A percentile compares a stretch with the other conserved stretches of the same genome.
Conservation (phyloP, 2,329 filamentous ascomycete species). For the Aureobasidium sp. region DNA sequence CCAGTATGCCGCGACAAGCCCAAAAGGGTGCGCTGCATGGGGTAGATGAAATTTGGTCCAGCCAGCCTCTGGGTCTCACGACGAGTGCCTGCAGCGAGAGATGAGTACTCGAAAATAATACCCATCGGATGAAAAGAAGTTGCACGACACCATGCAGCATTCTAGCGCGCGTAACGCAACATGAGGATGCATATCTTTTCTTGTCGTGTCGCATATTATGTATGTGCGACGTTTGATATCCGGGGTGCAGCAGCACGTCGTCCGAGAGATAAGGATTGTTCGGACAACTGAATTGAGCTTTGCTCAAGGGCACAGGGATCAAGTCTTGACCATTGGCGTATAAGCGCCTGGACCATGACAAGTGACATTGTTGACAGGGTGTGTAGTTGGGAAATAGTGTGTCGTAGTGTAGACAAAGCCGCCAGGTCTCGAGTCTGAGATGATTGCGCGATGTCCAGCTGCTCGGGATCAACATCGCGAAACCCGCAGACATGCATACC, state of each 20-base stretch:
- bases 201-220: conserved; percentile 6
- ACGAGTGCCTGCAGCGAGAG: not conserved
- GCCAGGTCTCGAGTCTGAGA: not conserved
- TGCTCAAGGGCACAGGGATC: not conserved
- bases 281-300: not conserved
- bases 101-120: not conserved
- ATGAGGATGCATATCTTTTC: not conserved
- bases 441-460: conserved; percentile 10
- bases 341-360: not conserved
- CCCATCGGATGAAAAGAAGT: not conserved
- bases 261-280: not conserved
- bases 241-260: not conserved
- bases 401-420: not conserved
- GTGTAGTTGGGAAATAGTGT: not conserved
- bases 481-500: conserved; percentile 6
- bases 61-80: not conserved
- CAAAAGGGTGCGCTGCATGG: not conserved
- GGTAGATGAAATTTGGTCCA: not conserved
- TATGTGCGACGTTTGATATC: conserved; percentile 4
- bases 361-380: conserved; percentile 1
- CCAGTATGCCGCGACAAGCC: not conserved
- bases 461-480: conserved; percentile 2
- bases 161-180: not conserved
- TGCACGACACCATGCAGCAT: not conserved
- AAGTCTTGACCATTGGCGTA: not conserved